phyloP scores from a whole-genome alignment of 805 yeast genomes.

The Yueomyces sinensis region DNA sequence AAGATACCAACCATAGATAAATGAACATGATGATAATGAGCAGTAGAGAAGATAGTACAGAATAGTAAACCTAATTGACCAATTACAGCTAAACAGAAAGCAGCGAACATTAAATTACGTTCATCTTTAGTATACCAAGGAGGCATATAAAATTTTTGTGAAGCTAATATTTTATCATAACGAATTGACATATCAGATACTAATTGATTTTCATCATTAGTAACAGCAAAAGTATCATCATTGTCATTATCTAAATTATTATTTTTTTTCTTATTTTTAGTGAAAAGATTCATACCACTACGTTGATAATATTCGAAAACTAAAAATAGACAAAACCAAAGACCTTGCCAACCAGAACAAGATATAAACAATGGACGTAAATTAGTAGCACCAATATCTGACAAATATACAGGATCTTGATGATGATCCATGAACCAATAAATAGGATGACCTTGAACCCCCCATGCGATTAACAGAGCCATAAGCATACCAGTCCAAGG shows the following conservation, averaged over 20 bases:
- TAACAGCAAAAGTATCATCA: slow-evolving; percentile 22
- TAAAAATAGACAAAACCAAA: slow-evolving; percentile 53
- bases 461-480: slow-evolving; percentile 68
- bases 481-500: slow-evolving; percentile 90
- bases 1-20: slow-evolving; percentile 60
- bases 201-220: too few species aligned
- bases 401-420: slow-evolving; percentile 52
- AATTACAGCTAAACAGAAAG: slow-evolving; percentile 32
- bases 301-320: slow-evolving; percentile 52
- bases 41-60: slow-evolving; percentile 62
- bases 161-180: slow-evolving; percentile 4
- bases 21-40: slow-evolving; percentile 41
- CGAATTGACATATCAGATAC: background rate
- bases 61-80: slow-evolving; percentile 66
- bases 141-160: slow-evolving; percentile 20
- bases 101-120: slow-evolving; percentile 28
- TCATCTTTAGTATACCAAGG: slow-evolving; percentile 29
- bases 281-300: slow-evolving; percentile 21
- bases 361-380: slow-evolving; percentile 73
- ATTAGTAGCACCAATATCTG: slow-evolving; percentile 80
- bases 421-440: slow-evolving; percentile 38
- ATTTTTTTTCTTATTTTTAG: slow-evolving; percentile 2
- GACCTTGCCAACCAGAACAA: slow-evolving; percentile 64
- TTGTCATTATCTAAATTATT: slow-evolving; percentile 25
- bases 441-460: slow-evolving; percentile 62